Conservation (phyloP, 2,329 filamentous ascomycete species). For the Akanthomyces muscarius region DNA sequence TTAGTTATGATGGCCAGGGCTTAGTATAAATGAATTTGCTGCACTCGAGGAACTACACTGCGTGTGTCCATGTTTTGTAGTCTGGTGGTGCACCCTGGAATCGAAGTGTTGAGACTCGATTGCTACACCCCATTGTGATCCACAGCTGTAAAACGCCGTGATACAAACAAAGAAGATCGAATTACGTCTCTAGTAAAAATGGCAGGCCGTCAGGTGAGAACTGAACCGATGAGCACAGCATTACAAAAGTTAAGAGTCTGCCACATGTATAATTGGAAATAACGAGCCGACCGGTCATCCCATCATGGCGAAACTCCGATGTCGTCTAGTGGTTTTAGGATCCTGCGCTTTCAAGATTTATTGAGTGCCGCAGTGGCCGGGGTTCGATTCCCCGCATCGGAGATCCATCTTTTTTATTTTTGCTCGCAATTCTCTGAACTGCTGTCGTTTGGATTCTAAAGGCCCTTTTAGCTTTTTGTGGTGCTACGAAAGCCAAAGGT, state of each 20-base stretch:
- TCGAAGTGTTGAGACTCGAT: neutral
- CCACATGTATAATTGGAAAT: neutral
- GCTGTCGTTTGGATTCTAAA: no score
- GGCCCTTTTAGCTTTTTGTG: neutral
- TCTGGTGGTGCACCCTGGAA: neutral
- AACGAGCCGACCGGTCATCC: neutral
- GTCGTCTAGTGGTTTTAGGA: conserved; percentile 1
- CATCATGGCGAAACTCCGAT: neutral
- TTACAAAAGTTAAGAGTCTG: no score
- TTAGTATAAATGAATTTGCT: conserved; percentile 5
- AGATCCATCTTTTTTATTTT: neutral
- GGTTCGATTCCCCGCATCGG: conserved; percentile 17
- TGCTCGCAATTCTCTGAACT: no score
- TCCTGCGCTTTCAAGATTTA: neutral
- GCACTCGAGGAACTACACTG: neutral
- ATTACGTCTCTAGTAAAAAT: no score
- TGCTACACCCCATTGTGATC: neutral
- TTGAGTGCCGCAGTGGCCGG: conserved; percentile 14
- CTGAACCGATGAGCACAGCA: no score
- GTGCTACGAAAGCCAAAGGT: no score
- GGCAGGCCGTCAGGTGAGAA: no score
- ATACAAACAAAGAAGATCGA: no score
- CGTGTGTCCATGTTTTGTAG: neutral
- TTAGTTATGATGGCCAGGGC: conserved; percentile 6
- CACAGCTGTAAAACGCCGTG: neutral